phyloP scores from a whole-genome alignment of 805 yeast species.

The Zygotorulaspora florentina region DNA sequence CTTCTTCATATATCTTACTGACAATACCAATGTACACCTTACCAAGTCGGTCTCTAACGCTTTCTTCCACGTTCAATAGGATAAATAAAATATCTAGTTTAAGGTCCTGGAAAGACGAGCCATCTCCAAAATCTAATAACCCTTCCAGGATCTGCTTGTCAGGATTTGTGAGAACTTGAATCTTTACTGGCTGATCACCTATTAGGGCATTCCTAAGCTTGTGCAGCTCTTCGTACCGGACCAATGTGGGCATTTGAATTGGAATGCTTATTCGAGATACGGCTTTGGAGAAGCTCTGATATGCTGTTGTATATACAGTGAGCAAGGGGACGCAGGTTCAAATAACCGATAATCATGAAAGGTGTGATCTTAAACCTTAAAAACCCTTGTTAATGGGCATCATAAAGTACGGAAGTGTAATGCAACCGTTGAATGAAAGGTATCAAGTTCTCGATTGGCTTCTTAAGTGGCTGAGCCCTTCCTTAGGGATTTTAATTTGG shows the following conservation, averaged over 20 bases:
- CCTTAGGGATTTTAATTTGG: too few relatives aligned
- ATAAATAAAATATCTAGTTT: constrained; percentile 25
- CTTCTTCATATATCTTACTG: constrained; percentile 9
- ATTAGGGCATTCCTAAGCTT: constrained; percentile 13
- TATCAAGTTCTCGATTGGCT: too few relatives aligned
- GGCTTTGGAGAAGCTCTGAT: too few relatives aligned
- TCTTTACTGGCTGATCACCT: constrained; percentile 23
- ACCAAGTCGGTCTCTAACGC: constrained; percentile 21
- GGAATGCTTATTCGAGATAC: not conserved
- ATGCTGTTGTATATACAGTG: too few relatives aligned
- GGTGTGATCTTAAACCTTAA: constrained; percentile 1
- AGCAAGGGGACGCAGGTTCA: not conserved
- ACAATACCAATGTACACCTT: constrained; percentile 14
- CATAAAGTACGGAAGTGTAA: constrained; percentile 2
- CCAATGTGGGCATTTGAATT: too few relatives aligned
- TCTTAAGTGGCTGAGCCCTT: too few relatives aligned
- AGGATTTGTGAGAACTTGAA: constrained; percentile 10
- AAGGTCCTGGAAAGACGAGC: constrained; percentile 4
- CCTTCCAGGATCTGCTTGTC: constrained; percentile 6
- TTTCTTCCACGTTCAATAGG: constrained; percentile 19
- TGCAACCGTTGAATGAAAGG: too few relatives aligned
- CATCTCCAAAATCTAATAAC: constrained; percentile 9
- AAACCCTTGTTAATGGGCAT: constrained; percentile 1
- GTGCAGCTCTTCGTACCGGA: constrained; percentile 6
- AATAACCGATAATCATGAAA: not conserved